These are phyloP conservation scores for Takakia lepidozioides DNA, from an alignment of 225 moss, liverwort and hornwort species.

Conservation along the genomic window DNA sequence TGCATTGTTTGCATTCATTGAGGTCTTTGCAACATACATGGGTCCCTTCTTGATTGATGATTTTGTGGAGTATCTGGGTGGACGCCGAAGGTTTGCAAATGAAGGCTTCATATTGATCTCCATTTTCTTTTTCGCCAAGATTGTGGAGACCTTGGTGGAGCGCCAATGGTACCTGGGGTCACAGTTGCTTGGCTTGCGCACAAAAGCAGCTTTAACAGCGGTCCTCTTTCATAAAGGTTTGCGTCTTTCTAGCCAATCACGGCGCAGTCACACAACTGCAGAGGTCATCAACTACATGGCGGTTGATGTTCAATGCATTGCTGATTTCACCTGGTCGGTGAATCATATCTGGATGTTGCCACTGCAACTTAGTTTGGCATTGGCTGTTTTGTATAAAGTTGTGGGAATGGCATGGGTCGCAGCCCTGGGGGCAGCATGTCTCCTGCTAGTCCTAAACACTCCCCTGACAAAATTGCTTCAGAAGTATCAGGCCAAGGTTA, in stretches of 20 bases:
- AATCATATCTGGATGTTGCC: constrained; percentile 53
- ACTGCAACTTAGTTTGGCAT: constrained; percentile 34
- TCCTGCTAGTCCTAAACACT: constrained; percentile 36
- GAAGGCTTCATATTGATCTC: constrained; percentile 42
- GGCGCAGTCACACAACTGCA: constrained; percentile 51
- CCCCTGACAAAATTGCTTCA: constrained; percentile 52
- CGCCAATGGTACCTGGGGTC: constrained; percentile 45
- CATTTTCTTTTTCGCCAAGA: constrained; percentile 35
- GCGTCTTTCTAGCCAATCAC: constrained; percentile 35
- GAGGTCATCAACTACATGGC: constrained; percentile 66
- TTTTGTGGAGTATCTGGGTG: constrained; percentile 86
- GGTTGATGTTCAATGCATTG: constrained; percentile 48
- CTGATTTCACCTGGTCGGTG: constrained; percentile 41
- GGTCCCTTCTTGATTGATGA: constrained; percentile 76
- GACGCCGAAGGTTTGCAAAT: constrained; percentile 56
- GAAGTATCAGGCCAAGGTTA: constrained; percentile 33
- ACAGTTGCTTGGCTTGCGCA: constrained; percentile 28
- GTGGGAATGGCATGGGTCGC: constrained; percentile 61
- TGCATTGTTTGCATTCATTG: constrained; percentile 29
- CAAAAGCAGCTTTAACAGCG: constrained; percentile 38
- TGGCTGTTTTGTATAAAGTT: constrained; percentile 38
- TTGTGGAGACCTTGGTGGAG: constrained; percentile 28
- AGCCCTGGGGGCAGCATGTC: constrained; percentile 28
- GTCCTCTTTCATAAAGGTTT: constrained; percentile 50
- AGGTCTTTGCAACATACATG: constrained; percentile 38